Evolutionary conservation across 2,329 filamentous ascomycete genomes (phyloP).

Genomic region (Pestalotiopsis sp.): DNA sequence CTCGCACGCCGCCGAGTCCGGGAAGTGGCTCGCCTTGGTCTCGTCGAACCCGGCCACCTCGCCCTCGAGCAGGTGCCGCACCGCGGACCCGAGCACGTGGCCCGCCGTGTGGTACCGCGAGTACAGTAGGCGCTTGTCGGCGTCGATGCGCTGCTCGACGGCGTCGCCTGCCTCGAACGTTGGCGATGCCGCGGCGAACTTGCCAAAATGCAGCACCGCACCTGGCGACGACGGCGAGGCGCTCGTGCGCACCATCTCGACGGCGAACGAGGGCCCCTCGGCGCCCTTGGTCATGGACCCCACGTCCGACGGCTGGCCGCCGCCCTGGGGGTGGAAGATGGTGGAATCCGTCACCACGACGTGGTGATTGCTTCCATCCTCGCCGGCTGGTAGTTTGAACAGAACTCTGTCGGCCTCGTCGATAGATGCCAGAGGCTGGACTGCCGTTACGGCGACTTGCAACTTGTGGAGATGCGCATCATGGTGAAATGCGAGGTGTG

Average conservation of each 20-base stretch:
- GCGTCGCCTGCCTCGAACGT: constrained; percentile 44
- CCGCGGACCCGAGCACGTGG: constrained; percentile 70
- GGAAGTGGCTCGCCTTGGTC: constrained; percentile 73
- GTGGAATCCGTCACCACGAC: constrained; percentile 66
- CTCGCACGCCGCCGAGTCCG: constrained; percentile 67
- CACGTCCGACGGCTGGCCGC: constrained; percentile 72
- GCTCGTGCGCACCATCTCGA: constrained; percentile 60
- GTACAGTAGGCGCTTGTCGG: constrained; percentile 61
- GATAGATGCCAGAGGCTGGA: constrained; percentile 52
- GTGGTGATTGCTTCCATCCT: constrained; percentile 39
- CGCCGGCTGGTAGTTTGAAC: constrained; percentile 57
- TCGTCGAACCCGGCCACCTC: constrained; percentile 62
- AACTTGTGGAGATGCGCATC: constrained; percentile 34
- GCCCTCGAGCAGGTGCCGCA: constrained; percentile 58
- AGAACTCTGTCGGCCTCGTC: constrained; percentile 54
- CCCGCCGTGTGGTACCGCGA: constrained; percentile 75
- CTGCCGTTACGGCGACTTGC: constrained; percentile 41
- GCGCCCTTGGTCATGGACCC: constrained; percentile 53
- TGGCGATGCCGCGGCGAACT: constrained; percentile 41
- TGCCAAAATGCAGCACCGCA: constrained; percentile 68
- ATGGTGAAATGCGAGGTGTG: constrained; percentile 42
- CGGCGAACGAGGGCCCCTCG: constrained; percentile 45
- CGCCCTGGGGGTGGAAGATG: constrained; percentile 78
- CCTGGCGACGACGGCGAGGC: constrained; percentile 46
- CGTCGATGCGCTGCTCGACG: constrained; percentile 62